Conservation (phyloP, 2,329 filamentous ascomycete species). For the Aulographum hederae region DNA sequence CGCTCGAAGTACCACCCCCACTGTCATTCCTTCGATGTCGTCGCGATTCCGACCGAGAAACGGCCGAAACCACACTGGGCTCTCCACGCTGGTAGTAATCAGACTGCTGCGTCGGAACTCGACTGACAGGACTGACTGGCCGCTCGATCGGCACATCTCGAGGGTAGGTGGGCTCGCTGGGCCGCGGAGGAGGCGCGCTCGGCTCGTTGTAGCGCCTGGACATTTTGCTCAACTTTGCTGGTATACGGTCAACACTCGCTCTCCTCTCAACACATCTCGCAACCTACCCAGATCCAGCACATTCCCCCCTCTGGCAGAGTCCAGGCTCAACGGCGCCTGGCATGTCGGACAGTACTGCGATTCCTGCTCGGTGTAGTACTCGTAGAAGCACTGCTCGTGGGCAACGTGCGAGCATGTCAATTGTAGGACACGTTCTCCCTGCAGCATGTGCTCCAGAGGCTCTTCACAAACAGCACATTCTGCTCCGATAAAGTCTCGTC, state of each 20-base stretch:
- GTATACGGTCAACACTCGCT: too few species aligned
- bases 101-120: too few species aligned
- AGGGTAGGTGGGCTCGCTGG: too few species aligned
- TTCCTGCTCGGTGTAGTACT: conserved; percentile 90
- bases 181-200: too few species aligned
- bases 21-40: conserved; percentile 63
- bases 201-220: too few species aligned
- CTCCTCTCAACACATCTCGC: too few species aligned
- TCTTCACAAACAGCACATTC: conserved; percentile 96
- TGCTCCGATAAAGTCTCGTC: conserved; percentile 86
- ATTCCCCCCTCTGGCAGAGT: conserved; percentile 85
- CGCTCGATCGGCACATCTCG: too few species aligned
- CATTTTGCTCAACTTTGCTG: too few species aligned
- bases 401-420: conserved; percentile 95
- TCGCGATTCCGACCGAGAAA: conserved; percentile 7
- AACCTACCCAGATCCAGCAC: conserved; percentile 79
- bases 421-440: conserved; percentile 84
- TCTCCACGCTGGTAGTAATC: too few species aligned
- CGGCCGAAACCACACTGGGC: too few species aligned
- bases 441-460: conserved; percentile 83
- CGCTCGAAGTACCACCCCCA: conserved; percentile 49
- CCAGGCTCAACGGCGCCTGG: conserved; percentile 75
- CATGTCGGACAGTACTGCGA: conserved; percentile 89
- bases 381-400: conserved; percentile 96
- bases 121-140: too few species aligned